Conservation (phyloP, 179 eudicot species). For the Beta lomatogona region DNA sequence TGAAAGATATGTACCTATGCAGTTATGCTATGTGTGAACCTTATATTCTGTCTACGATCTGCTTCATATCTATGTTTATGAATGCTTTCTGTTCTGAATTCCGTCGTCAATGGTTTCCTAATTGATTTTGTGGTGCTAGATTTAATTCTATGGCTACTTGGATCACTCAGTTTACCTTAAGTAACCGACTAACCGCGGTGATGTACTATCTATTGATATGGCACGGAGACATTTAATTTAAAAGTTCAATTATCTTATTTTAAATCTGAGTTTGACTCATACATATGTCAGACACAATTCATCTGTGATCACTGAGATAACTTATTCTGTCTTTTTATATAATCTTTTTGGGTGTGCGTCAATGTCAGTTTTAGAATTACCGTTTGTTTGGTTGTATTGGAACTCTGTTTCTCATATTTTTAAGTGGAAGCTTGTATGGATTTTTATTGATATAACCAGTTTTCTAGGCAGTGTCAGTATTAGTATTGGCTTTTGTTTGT, state of each 20-base stretch:
- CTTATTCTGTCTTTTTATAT: background rate
- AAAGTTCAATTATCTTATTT: background rate
- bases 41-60: too few relatives aligned
- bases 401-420: background rate
- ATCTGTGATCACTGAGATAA: background rate
- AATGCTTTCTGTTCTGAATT: too few relatives aligned
- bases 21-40: too few relatives aligned
- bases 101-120: background rate
- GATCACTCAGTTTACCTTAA: too few relatives aligned
- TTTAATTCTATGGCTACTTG: background rate
- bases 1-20: background rate
- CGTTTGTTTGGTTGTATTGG: background rate
- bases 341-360: background rate
- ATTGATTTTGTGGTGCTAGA: background rate
- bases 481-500: background rate
- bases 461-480: background rate
- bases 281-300: background rate
- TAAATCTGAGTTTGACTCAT: background rate
- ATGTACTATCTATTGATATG: background rate
- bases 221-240: background rate
- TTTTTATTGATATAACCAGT: background rate
- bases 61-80: too few relatives aligned
- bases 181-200: background rate
- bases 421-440: slow-evolving; percentile 3
- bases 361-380: background rate